Evolutionary conservation across 1,284 basidiomycete genomes (phyloP).

Genomic region (Serendipita sp.): DNA sequence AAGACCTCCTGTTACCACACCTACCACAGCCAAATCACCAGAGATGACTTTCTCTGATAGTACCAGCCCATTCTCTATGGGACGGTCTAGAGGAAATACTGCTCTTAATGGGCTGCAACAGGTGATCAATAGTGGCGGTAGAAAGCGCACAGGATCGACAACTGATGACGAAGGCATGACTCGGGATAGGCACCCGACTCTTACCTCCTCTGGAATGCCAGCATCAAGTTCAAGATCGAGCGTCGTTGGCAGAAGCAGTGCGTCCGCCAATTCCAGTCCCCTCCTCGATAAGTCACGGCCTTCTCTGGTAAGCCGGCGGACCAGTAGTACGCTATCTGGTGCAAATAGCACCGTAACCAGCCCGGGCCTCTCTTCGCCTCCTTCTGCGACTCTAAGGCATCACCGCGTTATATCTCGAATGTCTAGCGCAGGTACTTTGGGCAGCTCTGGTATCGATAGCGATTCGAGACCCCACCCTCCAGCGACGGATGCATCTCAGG

Average conservation of each 20-base stretch:
- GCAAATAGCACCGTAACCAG: not conserved
- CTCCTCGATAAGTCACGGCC: not conserved
- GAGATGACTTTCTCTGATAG: not conserved
- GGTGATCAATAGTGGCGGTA: not conserved
- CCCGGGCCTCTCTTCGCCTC: not conserved
- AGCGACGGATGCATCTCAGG: not conserved
- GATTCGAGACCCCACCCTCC: not conserved
- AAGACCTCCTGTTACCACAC: slow-evolving; percentile 43
- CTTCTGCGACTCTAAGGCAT: not conserved
- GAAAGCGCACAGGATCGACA: not conserved
- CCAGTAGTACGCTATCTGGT: slow-evolving; percentile 2
- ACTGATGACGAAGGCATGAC: not conserved
- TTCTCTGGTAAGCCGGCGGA: not conserved
- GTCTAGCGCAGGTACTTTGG: not conserved
- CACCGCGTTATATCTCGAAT: not conserved
- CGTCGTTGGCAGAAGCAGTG: not conserved
- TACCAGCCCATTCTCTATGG: not conserved
- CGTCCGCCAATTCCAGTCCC: not conserved
- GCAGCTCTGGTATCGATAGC: not conserved
- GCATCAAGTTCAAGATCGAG: not conserved
- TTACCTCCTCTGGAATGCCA: not conserved
- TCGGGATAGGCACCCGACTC: not conserved
- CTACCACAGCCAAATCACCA: slow-evolving; percentile 28
- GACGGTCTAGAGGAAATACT: not conserved
- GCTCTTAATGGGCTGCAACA: not conserved